Percentiles rank a stretch among this genome's conserved stretches.
phyloP scores from a whole-genome alignment of 106 monocot species.

The Gastrodia elata region DNA sequence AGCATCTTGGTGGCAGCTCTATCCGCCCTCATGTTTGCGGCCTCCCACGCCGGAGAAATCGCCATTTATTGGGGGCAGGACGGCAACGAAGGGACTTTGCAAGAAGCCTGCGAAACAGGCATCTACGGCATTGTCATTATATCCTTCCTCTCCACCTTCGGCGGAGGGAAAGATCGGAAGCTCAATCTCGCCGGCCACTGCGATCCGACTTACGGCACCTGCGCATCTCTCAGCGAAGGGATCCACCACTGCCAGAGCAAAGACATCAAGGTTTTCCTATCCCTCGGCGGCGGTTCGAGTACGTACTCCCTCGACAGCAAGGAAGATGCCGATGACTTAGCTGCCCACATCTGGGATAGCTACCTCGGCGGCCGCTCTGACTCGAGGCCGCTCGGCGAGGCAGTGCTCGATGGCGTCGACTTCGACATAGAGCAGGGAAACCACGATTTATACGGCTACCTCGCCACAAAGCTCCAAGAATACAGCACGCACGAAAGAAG shows the following conservation, averaged over 20 bases:
- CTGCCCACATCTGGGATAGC: conserved; percentile 13
- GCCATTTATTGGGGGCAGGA: conserved; percentile 17
- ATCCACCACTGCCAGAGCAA: conserved; percentile 14
- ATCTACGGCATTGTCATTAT: conserved; percentile 7
- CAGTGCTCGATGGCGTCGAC: conserved; percentile 23
- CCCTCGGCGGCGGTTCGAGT: conserved; percentile 17
- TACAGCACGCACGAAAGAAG: conserved; percentile 12
- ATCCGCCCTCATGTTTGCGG: not conserved
- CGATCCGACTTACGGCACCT: not conserved
- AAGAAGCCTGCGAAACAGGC: not conserved
- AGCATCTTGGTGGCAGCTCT: not conserved
- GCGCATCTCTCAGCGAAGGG: conserved; percentile 9
- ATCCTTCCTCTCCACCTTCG: conserved; percentile 15
- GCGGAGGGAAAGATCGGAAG: conserved; percentile 5
- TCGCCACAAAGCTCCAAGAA: conserved; percentile 1
- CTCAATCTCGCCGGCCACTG: conserved; percentile 16
- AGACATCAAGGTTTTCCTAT: conserved; percentile 19
- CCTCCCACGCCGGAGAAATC: conserved; percentile 6
- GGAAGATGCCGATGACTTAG: conserved; percentile 12
- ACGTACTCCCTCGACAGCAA: conserved; percentile 5
- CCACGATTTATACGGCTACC: conserved; percentile 10
- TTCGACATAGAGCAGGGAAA: conserved; percentile 14
- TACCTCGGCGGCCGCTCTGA: conserved; percentile 17
- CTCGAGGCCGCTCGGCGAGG: conserved; percentile 17
- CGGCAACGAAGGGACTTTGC: conserved; percentile 12